A percentile compares a stretch with the other conserved stretches of the same genome.
These are phyloP conservation scores for Cladophialophora exuberans DNA, from an alignment of 2,329 filamentous ascomycete species.

Conservation along the genomic window DNA sequence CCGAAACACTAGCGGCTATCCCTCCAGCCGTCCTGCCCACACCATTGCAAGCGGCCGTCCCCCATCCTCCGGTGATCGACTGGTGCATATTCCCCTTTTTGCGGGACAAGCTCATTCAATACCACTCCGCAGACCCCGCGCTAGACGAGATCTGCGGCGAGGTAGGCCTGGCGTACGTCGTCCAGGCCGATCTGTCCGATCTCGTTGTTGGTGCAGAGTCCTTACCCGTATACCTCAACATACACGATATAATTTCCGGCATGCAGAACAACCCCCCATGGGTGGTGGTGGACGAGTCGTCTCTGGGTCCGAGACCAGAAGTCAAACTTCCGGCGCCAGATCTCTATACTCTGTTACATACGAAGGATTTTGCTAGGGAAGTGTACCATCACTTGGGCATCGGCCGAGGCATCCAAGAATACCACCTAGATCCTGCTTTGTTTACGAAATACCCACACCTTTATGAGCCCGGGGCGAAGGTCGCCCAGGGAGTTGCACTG, in stretches of 20 bases:
- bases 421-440: conserved; percentile 3
- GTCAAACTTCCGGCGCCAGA: conserved; percentile 18
- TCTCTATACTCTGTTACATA: conserved; percentile 17
- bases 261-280: conserved; percentile 11
- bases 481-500: conserved; percentile 15
- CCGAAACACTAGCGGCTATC: conserved; percentile 8
- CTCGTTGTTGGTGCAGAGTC: conserved; percentile 18
- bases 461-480: conserved; percentile 12
- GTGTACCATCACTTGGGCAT: conserved; percentile 15
- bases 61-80: conserved; percentile 24
- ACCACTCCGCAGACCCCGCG: conserved; percentile 20
- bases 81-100: conserved; percentile 25
- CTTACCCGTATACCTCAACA: conserved; percentile 17
- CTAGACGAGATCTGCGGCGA: conserved; percentile 25
- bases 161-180: conserved; percentile 23
- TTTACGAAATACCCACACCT: conserved; percentile 24
- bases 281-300: background rate
- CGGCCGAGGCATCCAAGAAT: conserved; percentile 6
- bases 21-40: conserved; percentile 17
- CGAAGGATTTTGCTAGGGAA: conserved; percentile 11
- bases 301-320: background rate
- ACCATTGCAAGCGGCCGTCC: conserved; percentile 17
- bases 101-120: conserved; percentile 23
- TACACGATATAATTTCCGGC: conserved; percentile 19
- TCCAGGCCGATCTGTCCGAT: conserved; percentile 28